Percentiles rank a stretch among this genome's conserved stretches.
Evolutionary conservation across 2,329 filamentous ascomycete species (phyloP).

Genomic region (Sporothrix dimorphospora): DNA sequence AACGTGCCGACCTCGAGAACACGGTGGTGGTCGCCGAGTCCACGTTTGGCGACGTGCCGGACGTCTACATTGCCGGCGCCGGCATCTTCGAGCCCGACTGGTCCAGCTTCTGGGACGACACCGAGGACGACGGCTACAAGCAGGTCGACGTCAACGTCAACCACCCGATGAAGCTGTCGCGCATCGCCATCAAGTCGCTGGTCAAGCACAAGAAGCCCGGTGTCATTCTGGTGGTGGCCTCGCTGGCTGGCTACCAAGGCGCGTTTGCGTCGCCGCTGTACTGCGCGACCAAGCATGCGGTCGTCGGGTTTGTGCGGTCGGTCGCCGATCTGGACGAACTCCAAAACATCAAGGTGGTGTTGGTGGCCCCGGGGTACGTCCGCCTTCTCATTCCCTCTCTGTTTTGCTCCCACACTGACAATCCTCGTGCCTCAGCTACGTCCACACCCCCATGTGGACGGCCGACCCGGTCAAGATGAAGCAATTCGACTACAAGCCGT

Average conservation of each 20-base stretch:
- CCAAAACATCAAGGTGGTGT: conserved; percentile 22
- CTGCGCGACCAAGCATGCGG: conserved; percentile 43
- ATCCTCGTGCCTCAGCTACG: too few species aligned
- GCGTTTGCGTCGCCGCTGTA: conserved; percentile 42
- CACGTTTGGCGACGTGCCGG: conserved; percentile 39
- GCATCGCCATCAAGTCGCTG: conserved; percentile 43
- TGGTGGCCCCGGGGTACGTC: conserved; percentile 22
- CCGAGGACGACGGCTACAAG: conserved; percentile 40
- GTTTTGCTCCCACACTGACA: too few species aligned
- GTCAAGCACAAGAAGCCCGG: conserved; percentile 42
- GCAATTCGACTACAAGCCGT: conserved; percentile 16
- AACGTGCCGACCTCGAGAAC: conserved; percentile 14
- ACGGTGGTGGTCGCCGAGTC: conserved; percentile 22
- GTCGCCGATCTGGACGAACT: conserved; percentile 36
- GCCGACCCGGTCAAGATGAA: conserved; percentile 26
- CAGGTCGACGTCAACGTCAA: conserved; percentile 42
- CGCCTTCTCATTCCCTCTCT: too few species aligned
- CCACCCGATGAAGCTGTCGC: conserved; percentile 46
- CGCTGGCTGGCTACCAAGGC: conserved; percentile 40
- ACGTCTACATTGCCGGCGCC: conserved; percentile 44
- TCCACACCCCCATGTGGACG: conserved; percentile 24
- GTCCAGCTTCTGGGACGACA: conserved; percentile 45
- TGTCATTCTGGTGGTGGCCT: conserved; percentile 42
- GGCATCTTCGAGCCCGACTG: conserved; percentile 45
- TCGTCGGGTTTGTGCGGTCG: conserved; percentile 45